Base-by-base conservation (phyloP, 805 yeast species). In the Wickerhamomyces alni region DNA sequence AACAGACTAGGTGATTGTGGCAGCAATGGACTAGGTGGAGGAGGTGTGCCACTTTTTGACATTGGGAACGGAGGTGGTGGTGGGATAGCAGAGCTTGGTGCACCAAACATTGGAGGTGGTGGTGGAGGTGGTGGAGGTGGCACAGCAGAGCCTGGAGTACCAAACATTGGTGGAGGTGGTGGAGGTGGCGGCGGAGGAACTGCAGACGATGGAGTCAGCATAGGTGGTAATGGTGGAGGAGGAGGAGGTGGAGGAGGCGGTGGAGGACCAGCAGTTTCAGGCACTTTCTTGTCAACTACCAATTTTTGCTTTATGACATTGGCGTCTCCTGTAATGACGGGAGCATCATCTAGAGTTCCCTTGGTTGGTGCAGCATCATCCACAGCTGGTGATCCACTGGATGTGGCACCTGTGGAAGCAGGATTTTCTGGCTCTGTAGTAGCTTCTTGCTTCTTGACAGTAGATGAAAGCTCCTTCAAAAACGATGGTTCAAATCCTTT, bases 401-500 rank as follows among this genome's bases (percentile, higher is more conserved):
- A n/a, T n/a, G n/a, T n/a, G n/a, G n/a, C n/a, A n/a, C n/a, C n/a
- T n/a, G n/a, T n/a, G n/a, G n/a, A n/a, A n/a, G n/a, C n/a, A n/a
- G n/a, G n/a, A n/a, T n/a, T n/a, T n/a, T 21, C 33, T 15, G 24
- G 26, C 26, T 42, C 43, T 13, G 47, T 40, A 19, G 48, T 47
- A 13, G 49, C 38, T n/a, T 48, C 65, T 3, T 65, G 52, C 40
- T 62, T 72, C 8, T 58, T 62, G 11, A 77, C 80, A 47, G 73
- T 75, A 3, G 68, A 57, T 17, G 70, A 64, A 46, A 79, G 61
- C 51, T 79, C 85, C 35, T 68, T 64, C 47, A 79, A 61, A 51
- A 78, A 77, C 22, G 69, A 58, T 11, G 79, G 75, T 41, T 69
- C 61, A 65, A 70, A 52, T 2, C 58, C 58, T 33, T 50, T 46